These are phyloP conservation scores for Stemphylium vesicarium DNA, from an alignment of 2,329 filamentous ascomycete genomes.

Conservation along the genomic window DNA sequence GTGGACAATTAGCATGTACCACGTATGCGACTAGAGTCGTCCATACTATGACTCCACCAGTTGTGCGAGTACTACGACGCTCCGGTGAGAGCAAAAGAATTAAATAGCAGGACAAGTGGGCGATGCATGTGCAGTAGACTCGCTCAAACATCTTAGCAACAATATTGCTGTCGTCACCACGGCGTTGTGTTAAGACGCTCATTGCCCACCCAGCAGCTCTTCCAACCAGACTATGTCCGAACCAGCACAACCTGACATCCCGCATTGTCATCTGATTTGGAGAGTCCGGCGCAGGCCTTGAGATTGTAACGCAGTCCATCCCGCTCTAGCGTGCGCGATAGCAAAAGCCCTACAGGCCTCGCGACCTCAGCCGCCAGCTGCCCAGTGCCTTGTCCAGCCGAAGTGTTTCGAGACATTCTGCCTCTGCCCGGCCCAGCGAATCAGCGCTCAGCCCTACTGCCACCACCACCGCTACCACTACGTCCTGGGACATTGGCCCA, in stretches of 20 bases:
- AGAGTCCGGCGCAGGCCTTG: slow-evolving; percentile 42
- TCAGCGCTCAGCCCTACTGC: slow-evolving; percentile 30
- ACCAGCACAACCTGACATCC: slow-evolving; percentile 29
- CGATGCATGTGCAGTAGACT: slow-evolving; percentile 14
- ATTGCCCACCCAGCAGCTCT: slow-evolving; percentile 13
- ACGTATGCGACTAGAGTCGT: slow-evolving; percentile 22
- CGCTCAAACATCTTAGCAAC: slow-evolving; percentile 9
- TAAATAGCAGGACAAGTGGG: slow-evolving; percentile 16
- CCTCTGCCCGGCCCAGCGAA: slow-evolving; percentile 26
- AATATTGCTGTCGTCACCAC: slow-evolving; percentile 6
- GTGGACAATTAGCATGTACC: slow-evolving; percentile 24
- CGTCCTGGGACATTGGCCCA: not conserved
- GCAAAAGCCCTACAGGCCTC: slow-evolving; percentile 5
- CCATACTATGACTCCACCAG: slow-evolving; percentile 2
- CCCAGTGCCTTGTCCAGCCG: slow-evolving; percentile 29
- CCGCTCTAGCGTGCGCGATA: not conserved
- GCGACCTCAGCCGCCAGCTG: slow-evolving; percentile 2
- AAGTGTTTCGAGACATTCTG: slow-evolving; percentile 25
- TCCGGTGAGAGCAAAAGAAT: slow-evolving; percentile 10
- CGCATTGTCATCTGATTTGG: slow-evolving; percentile 43
- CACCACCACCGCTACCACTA: not conserved
- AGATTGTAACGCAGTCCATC: slow-evolving; percentile 4
- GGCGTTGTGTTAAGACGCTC: not conserved
- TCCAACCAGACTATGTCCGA: slow-evolving; percentile 42
- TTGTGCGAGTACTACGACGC: not conserved